A percentile compares a stretch with the other conserved stretches of the same genome.
These are phyloP conservation scores for Cephaloascus fragrans DNA, from an alignment of 805 yeast genomes.

Conservation along the genomic window DNA sequence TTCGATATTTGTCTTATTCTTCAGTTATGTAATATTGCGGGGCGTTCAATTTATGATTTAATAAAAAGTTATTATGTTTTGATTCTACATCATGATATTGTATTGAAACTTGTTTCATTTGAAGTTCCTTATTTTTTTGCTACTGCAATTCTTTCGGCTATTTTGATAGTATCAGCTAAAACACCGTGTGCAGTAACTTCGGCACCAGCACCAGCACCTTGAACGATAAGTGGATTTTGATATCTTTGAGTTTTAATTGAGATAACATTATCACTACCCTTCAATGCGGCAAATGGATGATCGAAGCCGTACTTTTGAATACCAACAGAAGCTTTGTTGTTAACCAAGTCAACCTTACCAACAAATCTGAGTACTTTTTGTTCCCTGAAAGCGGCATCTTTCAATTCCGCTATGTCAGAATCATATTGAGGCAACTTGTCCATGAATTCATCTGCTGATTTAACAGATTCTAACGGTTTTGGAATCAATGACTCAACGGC, in stretches of 20 bases:
- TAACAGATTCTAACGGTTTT: constrained; percentile 63
- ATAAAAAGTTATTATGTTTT: too few species aligned
- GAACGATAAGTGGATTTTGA: constrained; percentile 84
- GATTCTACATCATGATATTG: too few species aligned
- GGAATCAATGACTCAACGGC: constrained; percentile 94
- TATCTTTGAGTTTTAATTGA: constrained; percentile 89
- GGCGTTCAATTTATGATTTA: too few species aligned
- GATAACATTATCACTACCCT: constrained; percentile 94
- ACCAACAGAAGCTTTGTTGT: constrained; percentile 70
- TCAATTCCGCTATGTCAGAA: constrained; percentile 63
- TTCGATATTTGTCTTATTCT: too few species aligned
- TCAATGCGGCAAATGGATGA: constrained; percentile 92
- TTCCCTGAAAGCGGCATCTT: constrained; percentile 72
- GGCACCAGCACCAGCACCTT: constrained; percentile 96
- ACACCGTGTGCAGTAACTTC: constrained; percentile 70
- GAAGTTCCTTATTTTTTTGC: too few species aligned
- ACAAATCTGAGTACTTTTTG: constrained; percentile 88
- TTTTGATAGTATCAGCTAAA: constrained; percentile 84
- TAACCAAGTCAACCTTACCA: constrained; percentile 76
- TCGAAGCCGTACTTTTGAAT: constrained; percentile 78
- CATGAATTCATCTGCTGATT: constrained; percentile 71
- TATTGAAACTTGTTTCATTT: too few species aligned
- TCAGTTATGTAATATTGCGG: too few species aligned
- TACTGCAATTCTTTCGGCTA: constrained; percentile 77
- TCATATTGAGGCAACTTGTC: constrained; percentile 77